Evolutionary conservation across 1,139 yeast genomes (phyloP), one percentile per base, ranked within the genome.

Genomic region (Hansenula lynferdii): DNA sequence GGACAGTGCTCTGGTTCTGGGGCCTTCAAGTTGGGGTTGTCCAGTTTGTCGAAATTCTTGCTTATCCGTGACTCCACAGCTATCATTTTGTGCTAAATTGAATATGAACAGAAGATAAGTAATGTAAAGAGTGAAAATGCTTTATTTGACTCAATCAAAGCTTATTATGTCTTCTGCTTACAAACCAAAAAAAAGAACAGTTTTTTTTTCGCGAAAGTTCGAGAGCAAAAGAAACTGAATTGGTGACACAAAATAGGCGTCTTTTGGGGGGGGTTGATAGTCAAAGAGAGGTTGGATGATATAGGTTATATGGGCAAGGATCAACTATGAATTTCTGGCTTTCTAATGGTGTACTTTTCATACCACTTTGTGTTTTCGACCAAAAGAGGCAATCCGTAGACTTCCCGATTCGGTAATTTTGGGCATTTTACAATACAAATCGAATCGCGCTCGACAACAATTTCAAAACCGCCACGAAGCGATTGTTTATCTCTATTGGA

Each of bases 1-100:
- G 98, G 98, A 67, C 99, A 92, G 62, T 92, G 97, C 55, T 89
- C 97, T 2, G 97, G 96, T 53, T 84, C 89, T 2, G 85, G 82
- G 15, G 57, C 63, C 28, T 62, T 57, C 28, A 53, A 40, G 34
- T 50, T 45, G 23, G 43, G 43, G 21, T 44, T 49, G 12, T 44
- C 51, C 27, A 49, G 28, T n/a, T 41, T 43, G 28, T 41, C 19
- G 12, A 28, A 9, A 8, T 18, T 15, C 6, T 16, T 40, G 2
- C 40, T 47, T 32, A 43, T 36, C 17, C 47, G 51, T 19, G 51
- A 44, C 27, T 50, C 44, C 20, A 43, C 41, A 7, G 50, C 41
- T 6, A 49, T 37, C 56, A 51, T 51, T 12, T n/a, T n/a, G n/a
- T 31, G n/a, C n/a, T n/a, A n/a, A n/a, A n/a, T n/a, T n/a, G n/a